These are phyloP conservation scores for Aspergillus carbonarius DNA, from an alignment of 2,329 filamentous ascomycete genomes.

Conservation along the genomic window DNA sequence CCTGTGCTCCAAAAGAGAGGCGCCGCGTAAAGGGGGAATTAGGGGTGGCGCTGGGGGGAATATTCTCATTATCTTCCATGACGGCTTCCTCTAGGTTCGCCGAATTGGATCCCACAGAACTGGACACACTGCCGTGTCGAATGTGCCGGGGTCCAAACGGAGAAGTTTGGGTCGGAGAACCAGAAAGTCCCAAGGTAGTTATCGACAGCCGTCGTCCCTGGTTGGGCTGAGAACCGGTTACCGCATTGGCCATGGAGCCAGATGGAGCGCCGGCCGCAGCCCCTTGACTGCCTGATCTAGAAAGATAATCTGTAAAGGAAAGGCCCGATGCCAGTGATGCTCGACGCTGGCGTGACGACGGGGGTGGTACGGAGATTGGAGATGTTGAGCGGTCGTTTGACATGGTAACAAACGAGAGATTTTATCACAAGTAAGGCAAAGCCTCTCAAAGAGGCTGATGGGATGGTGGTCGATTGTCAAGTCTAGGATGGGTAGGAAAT, in stretches of 20 bases:
- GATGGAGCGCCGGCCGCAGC: constrained; percentile 20
- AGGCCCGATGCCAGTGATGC: constrained; percentile 46
- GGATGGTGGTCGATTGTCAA: neutral
- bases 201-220: constrained; percentile 70
- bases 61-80: constrained; percentile 68
- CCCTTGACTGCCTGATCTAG: constrained; percentile 28
- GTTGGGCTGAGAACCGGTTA: constrained; percentile 48
- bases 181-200: constrained; percentile 71
- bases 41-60: constrained; percentile 58
- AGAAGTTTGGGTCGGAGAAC: constrained; percentile 61
- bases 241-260: constrained; percentile 53
- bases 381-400: constrained; percentile 43
- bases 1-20: constrained; percentile 85
- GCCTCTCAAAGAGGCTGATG: neutral
- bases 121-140: constrained; percentile 69
- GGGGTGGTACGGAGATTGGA: constrained; percentile 39
- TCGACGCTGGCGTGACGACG: constrained; percentile 43
- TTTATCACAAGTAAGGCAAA: neutral
- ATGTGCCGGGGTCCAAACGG: constrained; percentile 52
- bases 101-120: constrained; percentile 49
- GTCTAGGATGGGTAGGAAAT: neutral
- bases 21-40: constrained; percentile 71
- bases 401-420: constrained; percentile 34
- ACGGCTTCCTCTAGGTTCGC: constrained; percentile 43
- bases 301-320: constrained; percentile 43